Evolutionary conservation across 2,329 filamentous ascomycete genomes (phyloP).

Genomic region (Grosmannia huntii): DNA sequence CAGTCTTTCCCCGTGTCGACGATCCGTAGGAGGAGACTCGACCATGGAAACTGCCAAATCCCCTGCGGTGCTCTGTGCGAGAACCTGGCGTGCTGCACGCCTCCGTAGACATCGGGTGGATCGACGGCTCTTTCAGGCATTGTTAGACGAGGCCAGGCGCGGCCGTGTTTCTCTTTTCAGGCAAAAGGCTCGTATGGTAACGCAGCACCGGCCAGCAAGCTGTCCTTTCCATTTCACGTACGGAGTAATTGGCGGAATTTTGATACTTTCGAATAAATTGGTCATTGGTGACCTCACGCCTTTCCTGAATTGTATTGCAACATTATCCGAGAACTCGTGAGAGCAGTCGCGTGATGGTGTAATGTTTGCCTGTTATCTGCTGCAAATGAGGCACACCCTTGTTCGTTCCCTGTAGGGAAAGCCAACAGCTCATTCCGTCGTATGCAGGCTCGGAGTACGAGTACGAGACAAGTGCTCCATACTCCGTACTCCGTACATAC

Average conservation of each 20-base stretch:
- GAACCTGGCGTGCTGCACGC: slow-evolving; percentile 37
- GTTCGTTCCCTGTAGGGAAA: not conserved
- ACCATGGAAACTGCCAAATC: slow-evolving; percentile 33
- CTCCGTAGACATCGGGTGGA: not conserved
- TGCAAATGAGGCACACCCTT: not conserved
- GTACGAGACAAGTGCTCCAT: not conserved
- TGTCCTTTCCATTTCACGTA: not conserved
- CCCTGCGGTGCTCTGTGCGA: slow-evolving; percentile 38
- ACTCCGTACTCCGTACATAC: too few species aligned
- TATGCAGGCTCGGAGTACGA: not conserved
- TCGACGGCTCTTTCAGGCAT: not conserved
- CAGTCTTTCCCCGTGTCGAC: slow-evolving; percentile 8
- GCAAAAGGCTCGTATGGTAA: not conserved
- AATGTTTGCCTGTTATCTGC: not conserved
- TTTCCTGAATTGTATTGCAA: not conserved
- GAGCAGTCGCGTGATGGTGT: not conserved
- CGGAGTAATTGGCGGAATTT: not conserved
- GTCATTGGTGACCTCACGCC: not conserved
- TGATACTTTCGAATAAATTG: not conserved
- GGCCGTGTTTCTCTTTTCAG: not conserved
- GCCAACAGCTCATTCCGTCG: not conserved
- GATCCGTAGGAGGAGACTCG: slow-evolving; percentile 14
- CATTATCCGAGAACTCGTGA: not conserved
- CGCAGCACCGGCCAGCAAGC: not conserved
- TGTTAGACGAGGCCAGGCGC: not conserved